Conservation (phyloP, 2,329 filamentous ascomycete species). For the Verticillium nonalfalfae region DNA sequence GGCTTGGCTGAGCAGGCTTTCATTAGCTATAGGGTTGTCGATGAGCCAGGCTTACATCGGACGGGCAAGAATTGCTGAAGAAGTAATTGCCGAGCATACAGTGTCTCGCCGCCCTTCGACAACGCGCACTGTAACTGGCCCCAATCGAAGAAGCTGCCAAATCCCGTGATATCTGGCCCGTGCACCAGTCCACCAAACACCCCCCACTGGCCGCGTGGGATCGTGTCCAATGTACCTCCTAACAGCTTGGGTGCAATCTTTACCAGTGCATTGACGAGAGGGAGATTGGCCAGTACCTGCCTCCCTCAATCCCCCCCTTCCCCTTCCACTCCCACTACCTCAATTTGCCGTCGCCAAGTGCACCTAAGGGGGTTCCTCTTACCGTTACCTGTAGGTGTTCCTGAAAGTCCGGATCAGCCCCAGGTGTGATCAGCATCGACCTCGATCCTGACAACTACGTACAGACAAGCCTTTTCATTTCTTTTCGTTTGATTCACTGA, state of each 20-base stretch:
- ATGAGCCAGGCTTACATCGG: too few relatives aligned
- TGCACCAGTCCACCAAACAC: neutral
- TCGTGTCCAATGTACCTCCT: neutral
- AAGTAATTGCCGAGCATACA: neutral
- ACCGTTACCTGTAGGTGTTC: neutral
- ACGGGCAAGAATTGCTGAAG: too few relatives aligned
- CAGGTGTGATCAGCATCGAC: neutral
- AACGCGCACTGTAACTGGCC: neutral
- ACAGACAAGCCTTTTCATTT: neutral
- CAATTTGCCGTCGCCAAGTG: neutral
- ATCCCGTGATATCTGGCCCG: neutral
- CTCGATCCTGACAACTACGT: neutral
- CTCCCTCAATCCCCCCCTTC: neutral
- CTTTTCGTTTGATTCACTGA: neutral
- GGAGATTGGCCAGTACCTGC: neutral
- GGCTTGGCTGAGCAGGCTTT: too few relatives aligned
- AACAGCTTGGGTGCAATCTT: neutral
- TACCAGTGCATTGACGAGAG: neutral
- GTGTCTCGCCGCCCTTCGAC: neutral
- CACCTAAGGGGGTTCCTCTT: too few relatives aligned
- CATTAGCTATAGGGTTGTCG: too few relatives aligned
- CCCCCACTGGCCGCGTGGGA: neutral
- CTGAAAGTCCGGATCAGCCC: neutral
- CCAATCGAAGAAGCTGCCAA: neutral
- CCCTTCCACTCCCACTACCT: neutral